Evolutionary conservation across 257 asterid genomes (phyloP).

Genomic region (Petunia secreta): DNA sequence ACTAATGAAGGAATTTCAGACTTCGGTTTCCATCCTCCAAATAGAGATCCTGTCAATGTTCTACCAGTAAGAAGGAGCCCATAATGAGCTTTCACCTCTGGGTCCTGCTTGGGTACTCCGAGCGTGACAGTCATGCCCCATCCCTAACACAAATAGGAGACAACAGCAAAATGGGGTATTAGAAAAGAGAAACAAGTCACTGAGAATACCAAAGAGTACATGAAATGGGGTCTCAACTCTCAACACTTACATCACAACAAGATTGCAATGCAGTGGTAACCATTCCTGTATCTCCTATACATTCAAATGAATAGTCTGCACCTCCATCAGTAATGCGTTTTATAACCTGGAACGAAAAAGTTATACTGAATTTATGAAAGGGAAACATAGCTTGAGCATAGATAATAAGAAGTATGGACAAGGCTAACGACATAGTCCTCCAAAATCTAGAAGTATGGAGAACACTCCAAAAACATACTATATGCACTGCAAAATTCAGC

Average conservation of each 20-base stretch:
- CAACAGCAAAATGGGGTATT: not conserved
- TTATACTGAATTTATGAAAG: not conserved
- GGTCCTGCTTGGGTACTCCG: conserved; percentile 88
- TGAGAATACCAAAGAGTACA: not conserved
- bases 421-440: too few relatives aligned
- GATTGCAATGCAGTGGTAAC: conserved; percentile 84
- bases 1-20: conserved; percentile 86
- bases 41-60: conserved; percentile 80
- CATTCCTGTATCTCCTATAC: conserved; percentile 88
- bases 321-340: conserved; percentile 82
- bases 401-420: not conserved
- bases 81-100: conserved; percentile 76
- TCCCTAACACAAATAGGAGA: conserved; percentile 52
- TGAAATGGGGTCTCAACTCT: not conserved
- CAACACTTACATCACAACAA: conserved; percentile 66
- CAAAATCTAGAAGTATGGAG: too few relatives aligned
- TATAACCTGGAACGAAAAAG: conserved; percentile 57
- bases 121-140: conserved; percentile 95
- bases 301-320: conserved; percentile 91
- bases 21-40: conserved; percentile 98
- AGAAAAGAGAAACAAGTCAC: not conserved
- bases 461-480: too few relatives aligned
- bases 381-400: not conserved
- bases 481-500: not conserved
- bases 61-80: conserved; percentile 80